A percentile compares a stretch with the other conserved stretches of the same genome.
Evolutionary conservation across 148 eudicot species (phyloP).

Genomic region (Heliamphora exappendiculata): DNA sequence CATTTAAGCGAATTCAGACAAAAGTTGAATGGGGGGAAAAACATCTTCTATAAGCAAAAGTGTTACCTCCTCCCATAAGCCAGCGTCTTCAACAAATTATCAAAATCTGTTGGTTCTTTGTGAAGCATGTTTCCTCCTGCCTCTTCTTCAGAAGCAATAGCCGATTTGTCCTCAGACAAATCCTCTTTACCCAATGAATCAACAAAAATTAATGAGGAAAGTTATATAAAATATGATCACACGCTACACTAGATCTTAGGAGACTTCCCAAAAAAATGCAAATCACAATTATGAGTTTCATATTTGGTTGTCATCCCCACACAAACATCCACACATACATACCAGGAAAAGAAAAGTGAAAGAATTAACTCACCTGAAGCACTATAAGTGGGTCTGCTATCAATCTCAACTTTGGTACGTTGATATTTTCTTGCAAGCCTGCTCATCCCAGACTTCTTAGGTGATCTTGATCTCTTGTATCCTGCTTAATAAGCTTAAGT

Average conservation of each 20-base stretch:
- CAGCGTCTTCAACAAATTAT: not conserved
- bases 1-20: not conserved
- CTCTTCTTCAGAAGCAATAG: not conserved
- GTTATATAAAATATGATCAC: no score
- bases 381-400: not conserved
- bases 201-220: no score
- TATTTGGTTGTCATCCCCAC: no score
- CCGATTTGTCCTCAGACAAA: not conserved
- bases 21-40: not conserved
- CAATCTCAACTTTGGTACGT: not conserved
- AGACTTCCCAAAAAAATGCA: no score
- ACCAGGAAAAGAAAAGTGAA: not conserved
- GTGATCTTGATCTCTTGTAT: not conserved
- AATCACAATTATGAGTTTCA: no score
- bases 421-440: not conserved
- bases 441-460: not conserved
- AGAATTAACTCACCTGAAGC: not conserved
- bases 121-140: not conserved
- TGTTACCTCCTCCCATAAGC: not conserved
- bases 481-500: no score
- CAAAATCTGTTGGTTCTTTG: not conserved
- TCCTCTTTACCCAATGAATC: not conserved
- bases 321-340: not conserved
- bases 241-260: no score
- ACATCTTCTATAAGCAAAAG: not conserved